These are phyloP conservation scores for Sideroxylon spinosum DNA, from an alignment of 179 eudicot genomes.

Conservation along the genomic window DNA sequence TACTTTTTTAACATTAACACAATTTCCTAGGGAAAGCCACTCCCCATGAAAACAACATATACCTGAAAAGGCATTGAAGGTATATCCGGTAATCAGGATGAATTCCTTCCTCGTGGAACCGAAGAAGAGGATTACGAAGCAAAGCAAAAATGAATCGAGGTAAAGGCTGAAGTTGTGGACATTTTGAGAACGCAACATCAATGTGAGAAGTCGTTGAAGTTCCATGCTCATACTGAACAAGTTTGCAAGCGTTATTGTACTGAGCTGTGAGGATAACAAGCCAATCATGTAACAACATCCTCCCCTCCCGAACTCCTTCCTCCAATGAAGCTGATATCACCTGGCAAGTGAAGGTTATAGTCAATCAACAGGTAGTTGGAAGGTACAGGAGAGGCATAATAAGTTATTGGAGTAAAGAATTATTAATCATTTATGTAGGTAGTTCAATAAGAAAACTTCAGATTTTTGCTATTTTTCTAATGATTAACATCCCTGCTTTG, in stretches of 20 bases:
- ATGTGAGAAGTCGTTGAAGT: constrained; percentile 46
- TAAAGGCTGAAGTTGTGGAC: constrained; percentile 87
- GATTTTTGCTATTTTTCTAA: too few species aligned
- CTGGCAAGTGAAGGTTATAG: constrained; percentile 28
- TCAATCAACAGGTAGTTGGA: too few species aligned
- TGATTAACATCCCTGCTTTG: too few species aligned
- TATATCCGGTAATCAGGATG: constrained; percentile 94
- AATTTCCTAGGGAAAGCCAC: too few species aligned
- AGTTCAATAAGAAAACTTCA: too few species aligned
- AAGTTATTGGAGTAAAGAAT: too few species aligned
- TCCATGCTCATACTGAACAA: constrained; percentile 52
- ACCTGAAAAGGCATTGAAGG: constrained; percentile 96
- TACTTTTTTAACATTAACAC: too few species aligned
- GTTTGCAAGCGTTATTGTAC: constrained; percentile 74
- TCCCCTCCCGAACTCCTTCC: constrained; percentile 93
- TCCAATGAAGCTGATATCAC: constrained; percentile 86
- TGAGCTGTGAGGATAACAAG: constrained; percentile 93
- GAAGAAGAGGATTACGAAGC: constrained; percentile 90
- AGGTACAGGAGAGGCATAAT: too few species aligned
- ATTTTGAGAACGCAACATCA: constrained; percentile 77
- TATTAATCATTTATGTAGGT: too few species aligned
- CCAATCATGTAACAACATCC: constrained; percentile 93
- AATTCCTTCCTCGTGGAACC: constrained; percentile 93
- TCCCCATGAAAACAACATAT: constrained; percentile 11
- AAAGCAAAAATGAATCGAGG: constrained; percentile 92